Evolutionary conservation across 257 asterid genomes (phyloP), one percentile per base, ranked within the genome.

Genomic region (Jasminum sambac): DNA sequence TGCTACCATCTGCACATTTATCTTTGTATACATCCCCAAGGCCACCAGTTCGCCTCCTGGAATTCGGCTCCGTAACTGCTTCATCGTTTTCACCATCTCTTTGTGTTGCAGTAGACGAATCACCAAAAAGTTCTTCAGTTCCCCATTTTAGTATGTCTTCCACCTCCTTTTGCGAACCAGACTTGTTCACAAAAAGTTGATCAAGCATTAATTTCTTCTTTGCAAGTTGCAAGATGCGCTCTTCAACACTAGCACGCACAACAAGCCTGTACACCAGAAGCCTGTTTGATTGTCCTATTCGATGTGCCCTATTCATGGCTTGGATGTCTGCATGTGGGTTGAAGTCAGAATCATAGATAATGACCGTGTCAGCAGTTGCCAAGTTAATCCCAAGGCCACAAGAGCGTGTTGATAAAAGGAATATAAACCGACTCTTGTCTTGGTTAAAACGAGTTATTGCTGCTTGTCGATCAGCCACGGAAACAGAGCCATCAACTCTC

Each of bases 361-460:
- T 74, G 46, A 95, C 99, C 59, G 99, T 95, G 76, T 95, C 99
- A 68, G 99, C 99, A 74, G 98, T 91, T 12, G 99, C 99, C 85
- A 95, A 85, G 85, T 95, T 95, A 84, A 95, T 95, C 74, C 99
- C 99, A 69, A 95, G 98, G 77, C 99, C 99, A 82, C 99, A 95
- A 25, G 99, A 86, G 42, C 99, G 95, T 39, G 99, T 95, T 63
- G 99, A 95, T 40, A 95, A 80, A 34, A 95, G 85, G 88, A 95
- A 95, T 21, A 95, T 93, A 67, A 95, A 95, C 48, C 99, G 95
- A 75, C 90, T 89, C 83, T 80, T 86, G 74, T 91, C 99, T 87
- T 95, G 99, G 81, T 95, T 91, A 73, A 95, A 95, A 55, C 98
- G 96, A 55, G 92, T 83, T 74, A 95, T 95, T 69, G 99, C 97